Evolutionary conservation across 78 protist genomes (phyloP).

Genomic region (Salpingoeca rosetta): DNA sequence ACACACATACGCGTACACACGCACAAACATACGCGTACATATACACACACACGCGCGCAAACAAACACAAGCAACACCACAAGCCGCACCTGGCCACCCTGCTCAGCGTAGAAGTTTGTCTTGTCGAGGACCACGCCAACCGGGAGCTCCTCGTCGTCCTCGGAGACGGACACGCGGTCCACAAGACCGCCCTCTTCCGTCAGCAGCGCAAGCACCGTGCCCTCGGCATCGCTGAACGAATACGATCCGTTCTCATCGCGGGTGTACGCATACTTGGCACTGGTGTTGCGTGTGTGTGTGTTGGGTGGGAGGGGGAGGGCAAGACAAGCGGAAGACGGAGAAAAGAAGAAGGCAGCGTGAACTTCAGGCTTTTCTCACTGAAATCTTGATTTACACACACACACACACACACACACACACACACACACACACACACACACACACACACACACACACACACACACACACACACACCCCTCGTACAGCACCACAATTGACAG

Average conservation of each 20-base stretch:
- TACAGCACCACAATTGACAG: slow-evolving; percentile 30
- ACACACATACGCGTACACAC: too few relatives aligned
- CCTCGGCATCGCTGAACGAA: slow-evolving; percentile 16
- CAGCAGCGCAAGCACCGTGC: slow-evolving; percentile 65
- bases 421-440: slow-evolving; percentile 13
- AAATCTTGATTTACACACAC: too few relatives aligned
- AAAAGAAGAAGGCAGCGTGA: too few relatives aligned
- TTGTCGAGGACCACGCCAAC: slow-evolving; percentile 64
- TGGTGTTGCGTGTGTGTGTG: not conserved
- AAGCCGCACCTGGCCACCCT: slow-evolving; percentile 97
- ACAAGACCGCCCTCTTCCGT: slow-evolving; percentile 45
- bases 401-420: too few relatives aligned
- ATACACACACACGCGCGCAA: too few relatives aligned
- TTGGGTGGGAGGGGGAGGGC: too few relatives aligned
- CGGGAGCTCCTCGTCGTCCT: not conserved
- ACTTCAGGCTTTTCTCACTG: too few relatives aligned
- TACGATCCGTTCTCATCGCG: not conserved
- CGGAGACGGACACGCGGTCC: not conserved
- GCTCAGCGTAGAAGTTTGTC: slow-evolving; percentile 86
- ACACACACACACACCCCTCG: too few relatives aligned
- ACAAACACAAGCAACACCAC: too few relatives aligned
- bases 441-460: not conserved
- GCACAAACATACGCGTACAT: too few relatives aligned
- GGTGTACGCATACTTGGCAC: not conserved
- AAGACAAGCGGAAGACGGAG: too few relatives aligned